Evolutionary conservation across 2,329 filamentous ascomycete genomes (phyloP).

Genomic region (Arthrobotrys entomopaga): DNA sequence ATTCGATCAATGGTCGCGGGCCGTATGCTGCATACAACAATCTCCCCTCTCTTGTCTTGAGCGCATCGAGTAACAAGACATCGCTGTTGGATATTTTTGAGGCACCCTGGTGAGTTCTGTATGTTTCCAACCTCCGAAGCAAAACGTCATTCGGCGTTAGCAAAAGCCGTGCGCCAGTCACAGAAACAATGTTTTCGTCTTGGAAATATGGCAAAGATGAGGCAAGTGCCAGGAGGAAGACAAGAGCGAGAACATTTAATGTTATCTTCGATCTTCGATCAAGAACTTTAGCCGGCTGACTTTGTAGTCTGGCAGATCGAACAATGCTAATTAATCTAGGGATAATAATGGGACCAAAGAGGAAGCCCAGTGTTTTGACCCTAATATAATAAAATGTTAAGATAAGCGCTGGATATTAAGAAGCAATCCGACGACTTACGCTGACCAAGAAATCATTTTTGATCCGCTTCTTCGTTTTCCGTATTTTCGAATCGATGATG

Average conservation of each 20-base stretch:
- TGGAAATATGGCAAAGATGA: slow-evolving; percentile 74
- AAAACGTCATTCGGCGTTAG: slow-evolving; percentile 86
- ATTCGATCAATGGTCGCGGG: slow-evolving; percentile 76
- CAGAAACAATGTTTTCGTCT: slow-evolving; percentile 82
- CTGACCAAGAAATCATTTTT: slow-evolving; percentile 58
- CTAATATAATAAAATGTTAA: slow-evolving; percentile 58
- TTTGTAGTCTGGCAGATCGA: slow-evolving; percentile 64
- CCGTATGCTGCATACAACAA: slow-evolving; percentile 87
- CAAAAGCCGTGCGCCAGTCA: slow-evolving; percentile 78
- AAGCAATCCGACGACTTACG: slow-evolving; percentile 19
- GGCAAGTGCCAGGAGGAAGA: slow-evolving; percentile 67
- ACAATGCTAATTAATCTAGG: slow-evolving; percentile 74
- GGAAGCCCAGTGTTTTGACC: slow-evolving; percentile 64
- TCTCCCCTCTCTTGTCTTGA: slow-evolving; percentile 76
- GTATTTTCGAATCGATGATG: too few species aligned
- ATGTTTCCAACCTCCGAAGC: slow-evolving; percentile 75
- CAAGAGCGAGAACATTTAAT: slow-evolving; percentile 70
- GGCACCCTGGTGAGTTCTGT: slow-evolving; percentile 65
- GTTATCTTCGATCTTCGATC: slow-evolving; percentile 68
- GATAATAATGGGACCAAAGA: slow-evolving; percentile 76
- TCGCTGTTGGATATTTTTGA: slow-evolving; percentile 70
- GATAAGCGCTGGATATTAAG: neutral
- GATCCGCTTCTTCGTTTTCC: too few species aligned
- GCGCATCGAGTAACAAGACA: slow-evolving; percentile 72
- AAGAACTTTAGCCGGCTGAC: slow-evolving; percentile 67